phyloP scores from a whole-genome alignment of 805 yeast species.

The Candida peoriensis region DNA sequence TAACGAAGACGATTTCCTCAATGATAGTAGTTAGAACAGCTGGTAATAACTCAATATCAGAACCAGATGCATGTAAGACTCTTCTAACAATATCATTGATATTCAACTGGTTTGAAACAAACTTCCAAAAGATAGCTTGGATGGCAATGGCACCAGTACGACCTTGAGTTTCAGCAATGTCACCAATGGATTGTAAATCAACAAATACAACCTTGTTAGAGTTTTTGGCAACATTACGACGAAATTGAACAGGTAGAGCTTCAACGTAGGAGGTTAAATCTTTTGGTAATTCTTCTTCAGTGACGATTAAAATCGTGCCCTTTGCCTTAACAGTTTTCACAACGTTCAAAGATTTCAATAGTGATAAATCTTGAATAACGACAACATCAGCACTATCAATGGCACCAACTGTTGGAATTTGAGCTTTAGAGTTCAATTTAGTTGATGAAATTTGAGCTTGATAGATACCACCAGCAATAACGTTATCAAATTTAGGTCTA shows the following conservation, averaged over 20 bases:
- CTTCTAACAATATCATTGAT: constrained; percentile 65
- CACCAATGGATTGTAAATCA: constrained; percentile 61
- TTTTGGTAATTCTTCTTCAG: constrained; percentile 29
- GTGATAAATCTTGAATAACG: constrained; percentile 52
- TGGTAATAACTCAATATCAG: constrained; percentile 74
- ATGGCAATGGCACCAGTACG: constrained; percentile 68
- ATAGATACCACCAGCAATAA: constrained; percentile 66
- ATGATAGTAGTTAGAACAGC: constrained; percentile 64
- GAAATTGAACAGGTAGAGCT: constrained; percentile 50
- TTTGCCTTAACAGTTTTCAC: constrained; percentile 51
- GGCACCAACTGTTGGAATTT: constrained; percentile 22
- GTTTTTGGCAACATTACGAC: constrained; percentile 47
- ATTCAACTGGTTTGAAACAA: constrained; percentile 54
- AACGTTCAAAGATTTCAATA: constrained; percentile 58
- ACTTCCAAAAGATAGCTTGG: constrained; percentile 78
- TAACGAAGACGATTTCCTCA: constrained; percentile 44
- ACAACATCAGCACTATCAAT: constrained; percentile 61
- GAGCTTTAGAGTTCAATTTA: constrained; percentile 14
- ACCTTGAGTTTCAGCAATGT: constrained; percentile 67
- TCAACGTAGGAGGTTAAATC: constrained; percentile 43
- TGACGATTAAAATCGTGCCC: constrained; percentile 49
- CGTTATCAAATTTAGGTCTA: constrained; percentile 68
- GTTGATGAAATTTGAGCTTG: constrained; percentile 52
- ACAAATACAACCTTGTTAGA: constrained; percentile 48
- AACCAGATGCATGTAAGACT: constrained; percentile 75